phyloP scores from a whole-genome alignment of 257 asterid genomes.

The Solanum corneliomulleri region DNA sequence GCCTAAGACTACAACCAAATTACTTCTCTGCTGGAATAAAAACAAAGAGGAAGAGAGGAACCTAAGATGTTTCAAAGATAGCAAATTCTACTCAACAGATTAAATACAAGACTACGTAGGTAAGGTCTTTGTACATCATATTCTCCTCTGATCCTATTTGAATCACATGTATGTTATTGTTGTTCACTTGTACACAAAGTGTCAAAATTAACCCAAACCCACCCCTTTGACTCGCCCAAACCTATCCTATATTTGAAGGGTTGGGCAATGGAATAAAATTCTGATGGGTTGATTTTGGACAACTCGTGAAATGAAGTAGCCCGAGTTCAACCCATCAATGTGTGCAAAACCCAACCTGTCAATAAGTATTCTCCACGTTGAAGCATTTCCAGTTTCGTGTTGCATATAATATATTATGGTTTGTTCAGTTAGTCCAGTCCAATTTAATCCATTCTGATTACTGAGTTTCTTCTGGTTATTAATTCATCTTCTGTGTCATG shows the following conservation, averaged over 20 bases:
- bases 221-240: not conserved
- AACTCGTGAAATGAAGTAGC: not conserved
- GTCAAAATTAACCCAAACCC: not conserved
- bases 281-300: not conserved
- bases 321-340: not conserved
- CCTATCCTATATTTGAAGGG: not conserved
- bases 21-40: not conserved
- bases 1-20: not conserved
- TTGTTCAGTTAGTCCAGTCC: not conserved
- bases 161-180: not conserved
- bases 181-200: not conserved
- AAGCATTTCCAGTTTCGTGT: not conserved
- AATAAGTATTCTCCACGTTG: not conserved
- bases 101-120: not conserved
- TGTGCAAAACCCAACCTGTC: not conserved
- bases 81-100: not conserved
- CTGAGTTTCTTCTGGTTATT: not conserved
- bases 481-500: not conserved
- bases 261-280: not conserved
- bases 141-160: not conserved
- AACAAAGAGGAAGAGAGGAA: not conserved
- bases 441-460: not conserved
- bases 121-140: not conserved
- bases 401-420: not conserved
- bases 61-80: not conserved